phyloP scores from a whole-genome alignment of 352 stramenopile genomes.

The Phytophthora sojae region DNA sequence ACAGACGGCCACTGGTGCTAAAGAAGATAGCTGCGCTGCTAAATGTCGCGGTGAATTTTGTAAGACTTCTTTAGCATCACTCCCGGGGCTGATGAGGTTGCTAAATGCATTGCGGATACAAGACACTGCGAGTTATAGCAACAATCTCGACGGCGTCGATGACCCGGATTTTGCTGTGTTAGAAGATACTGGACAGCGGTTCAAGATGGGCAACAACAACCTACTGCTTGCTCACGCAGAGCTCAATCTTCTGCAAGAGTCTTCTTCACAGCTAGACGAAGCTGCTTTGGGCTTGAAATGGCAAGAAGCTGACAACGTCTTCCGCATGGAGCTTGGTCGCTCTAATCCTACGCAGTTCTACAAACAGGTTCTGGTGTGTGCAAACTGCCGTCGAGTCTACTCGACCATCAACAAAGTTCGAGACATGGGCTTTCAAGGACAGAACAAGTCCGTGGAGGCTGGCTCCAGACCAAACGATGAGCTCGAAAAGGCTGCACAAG shows the following conservation, averaged over 20 bases:
- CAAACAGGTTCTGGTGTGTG: conserved; percentile 78
- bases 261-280: conserved; percentile 15
- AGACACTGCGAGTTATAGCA: neutral
- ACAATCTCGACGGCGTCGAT: conserved; percentile 19
- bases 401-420: conserved; percentile 59
- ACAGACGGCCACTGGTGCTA: conserved; percentile 3
- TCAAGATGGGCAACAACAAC: conserved; percentile 83
- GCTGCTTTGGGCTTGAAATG: conserved; percentile 49
- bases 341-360: conserved; percentile 78
- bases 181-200: conserved; percentile 57
- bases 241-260: conserved; percentile 53
- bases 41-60: conserved; percentile 84
- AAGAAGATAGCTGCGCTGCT: conserved; percentile 2
- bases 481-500: neutral
- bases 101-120: conserved; percentile 12
- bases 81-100: conserved; percentile 46
- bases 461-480: neutral
- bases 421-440: conserved; percentile 54
- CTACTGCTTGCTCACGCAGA: conserved; percentile 70
- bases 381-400: conserved; percentile 81
- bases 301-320: conserved; percentile 71
- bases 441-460: neutral
- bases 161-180: conserved; percentile 25
- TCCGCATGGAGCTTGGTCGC: conserved; percentile 69
- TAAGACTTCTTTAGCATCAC: conserved; percentile 29